Conservation (phyloP, 108 stramenopile species). For the Nannochloropsis oceanica region DNA sequence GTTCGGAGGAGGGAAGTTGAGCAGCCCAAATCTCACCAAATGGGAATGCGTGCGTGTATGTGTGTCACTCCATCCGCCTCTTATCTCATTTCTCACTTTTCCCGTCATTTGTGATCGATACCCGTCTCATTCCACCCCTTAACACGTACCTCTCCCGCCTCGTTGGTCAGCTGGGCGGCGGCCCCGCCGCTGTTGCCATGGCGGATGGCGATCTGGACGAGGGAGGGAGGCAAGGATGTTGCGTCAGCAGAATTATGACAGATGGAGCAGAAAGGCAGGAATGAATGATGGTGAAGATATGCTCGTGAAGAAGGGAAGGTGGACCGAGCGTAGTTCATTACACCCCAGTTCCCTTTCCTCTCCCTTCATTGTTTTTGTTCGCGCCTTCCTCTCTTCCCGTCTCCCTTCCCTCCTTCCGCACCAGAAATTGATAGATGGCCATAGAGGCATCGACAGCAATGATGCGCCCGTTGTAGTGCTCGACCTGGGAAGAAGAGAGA, state of each 20-base stretch:
- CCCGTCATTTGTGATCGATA: background rate
- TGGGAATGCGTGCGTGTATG: background rate
- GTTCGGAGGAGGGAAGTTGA: background rate
- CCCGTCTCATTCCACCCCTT: background rate
- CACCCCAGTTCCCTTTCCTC: background rate
- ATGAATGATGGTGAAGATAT: too few relatives aligned
- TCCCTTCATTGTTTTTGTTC: background rate
- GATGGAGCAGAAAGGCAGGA: too few relatives aligned
- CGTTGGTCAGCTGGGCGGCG: constrained; percentile 43
- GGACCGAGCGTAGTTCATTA: too few relatives aligned
- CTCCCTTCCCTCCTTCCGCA: background rate
- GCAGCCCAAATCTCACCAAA: background rate
- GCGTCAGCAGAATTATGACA: too few relatives aligned
- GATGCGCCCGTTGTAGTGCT: constrained; percentile 74
- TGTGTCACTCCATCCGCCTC: background rate
- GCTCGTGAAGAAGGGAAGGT: too few relatives aligned
- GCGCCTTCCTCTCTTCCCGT: background rate
- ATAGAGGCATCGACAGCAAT: constrained; percentile 97
- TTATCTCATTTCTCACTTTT: background rate
- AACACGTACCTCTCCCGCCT: constrained; percentile 39
- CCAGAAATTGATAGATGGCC: constrained; percentile 94
- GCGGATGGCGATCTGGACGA: constrained; percentile 63
- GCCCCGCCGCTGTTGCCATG: constrained; percentile 49
- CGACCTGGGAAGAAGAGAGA: background rate
- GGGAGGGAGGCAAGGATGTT: too few relatives aligned